Percentiles rank a stretch among this genome's conserved stretches.
These are phyloP conservation scores for Nepenthes gracilis DNA, from an alignment of 148 eudicot species.

Conservation along the genomic window DNA sequence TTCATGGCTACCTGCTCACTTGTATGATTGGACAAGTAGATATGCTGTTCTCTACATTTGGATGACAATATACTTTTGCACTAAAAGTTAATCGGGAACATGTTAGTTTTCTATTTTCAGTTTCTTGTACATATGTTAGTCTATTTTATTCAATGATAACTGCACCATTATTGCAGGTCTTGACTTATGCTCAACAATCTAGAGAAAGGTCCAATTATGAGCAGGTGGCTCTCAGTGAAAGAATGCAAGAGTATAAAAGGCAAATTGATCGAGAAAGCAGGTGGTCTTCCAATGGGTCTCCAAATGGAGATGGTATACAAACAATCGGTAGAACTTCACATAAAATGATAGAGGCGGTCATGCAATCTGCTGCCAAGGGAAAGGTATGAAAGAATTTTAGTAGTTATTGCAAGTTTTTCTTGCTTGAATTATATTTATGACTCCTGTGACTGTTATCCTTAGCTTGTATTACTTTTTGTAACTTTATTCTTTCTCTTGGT, in stretches of 20 bases:
- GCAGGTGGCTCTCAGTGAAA: conserved; percentile 87
- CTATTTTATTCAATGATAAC: not conserved
- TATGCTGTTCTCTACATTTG: too few relatives aligned
- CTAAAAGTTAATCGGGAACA: not conserved
- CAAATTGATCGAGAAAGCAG: conserved; percentile 91
- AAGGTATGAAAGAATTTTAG: conserved; percentile 35
- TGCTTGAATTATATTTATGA: not conserved
- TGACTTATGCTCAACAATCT: conserved; percentile 92
- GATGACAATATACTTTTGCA: too few relatives aligned
- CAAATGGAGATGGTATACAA: conserved; percentile 92
- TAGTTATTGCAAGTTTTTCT: not conserved
- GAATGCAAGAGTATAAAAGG: conserved; percentile 94
- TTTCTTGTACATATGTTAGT: not conserved
- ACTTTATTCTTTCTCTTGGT: not conserved
- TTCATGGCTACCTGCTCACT: too few relatives aligned
- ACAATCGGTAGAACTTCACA: conserved; percentile 96
- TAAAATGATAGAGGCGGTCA: conserved; percentile 91
- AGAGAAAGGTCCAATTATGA: conserved; percentile 92
- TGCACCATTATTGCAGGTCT: conserved; percentile 39
- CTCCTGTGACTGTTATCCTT: too few relatives aligned
- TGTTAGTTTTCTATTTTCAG: not conserved
- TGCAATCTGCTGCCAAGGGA: conserved; percentile 94
- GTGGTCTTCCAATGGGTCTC: conserved; percentile 81
- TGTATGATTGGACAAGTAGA: too few relatives aligned
- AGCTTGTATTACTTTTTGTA: not conserved